A percentile compares a stretch with the other conserved stretches of the same genome.
Evolutionary conservation across 202 grass and related monocot species (phyloP).

Genomic region (Tripidium arundinaceum): DNA sequence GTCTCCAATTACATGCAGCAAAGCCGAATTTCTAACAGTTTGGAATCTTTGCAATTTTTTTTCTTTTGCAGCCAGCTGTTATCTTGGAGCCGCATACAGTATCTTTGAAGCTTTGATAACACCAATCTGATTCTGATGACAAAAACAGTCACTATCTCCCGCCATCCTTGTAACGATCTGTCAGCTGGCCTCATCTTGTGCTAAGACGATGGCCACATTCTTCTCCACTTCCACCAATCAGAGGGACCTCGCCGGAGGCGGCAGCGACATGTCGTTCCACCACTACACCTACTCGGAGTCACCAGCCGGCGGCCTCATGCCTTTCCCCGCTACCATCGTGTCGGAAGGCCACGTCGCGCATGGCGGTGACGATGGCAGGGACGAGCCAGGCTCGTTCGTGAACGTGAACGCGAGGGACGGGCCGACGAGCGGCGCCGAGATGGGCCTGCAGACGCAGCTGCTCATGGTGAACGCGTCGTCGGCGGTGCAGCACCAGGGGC

Average conservation of each 20-base stretch:
- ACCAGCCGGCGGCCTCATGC: constrained; percentile 50
- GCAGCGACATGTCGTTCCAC: constrained; percentile 52
- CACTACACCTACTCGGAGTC: constrained; percentile 57
- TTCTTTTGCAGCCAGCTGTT: constrained; percentile 20
- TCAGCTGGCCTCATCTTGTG: background rate
- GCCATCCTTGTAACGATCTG: constrained; percentile 19
- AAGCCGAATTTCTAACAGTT: background rate
- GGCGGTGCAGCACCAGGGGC: constrained; percentile 45
- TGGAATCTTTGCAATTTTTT: background rate
- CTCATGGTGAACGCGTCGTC: constrained; percentile 47
- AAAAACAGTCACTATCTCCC: background rate
- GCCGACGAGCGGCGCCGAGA: constrained; percentile 23
- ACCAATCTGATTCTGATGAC: constrained; percentile 28
- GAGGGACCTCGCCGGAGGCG: constrained; percentile 36
- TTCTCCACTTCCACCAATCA: constrained; percentile 61
- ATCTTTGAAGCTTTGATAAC: constrained; percentile 10
- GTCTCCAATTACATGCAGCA: background rate
- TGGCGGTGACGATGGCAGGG: constrained; percentile 38
- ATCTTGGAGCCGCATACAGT: constrained; percentile 13
- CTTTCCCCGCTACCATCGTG: constrained; percentile 53
- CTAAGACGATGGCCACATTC: constrained; percentile 78
- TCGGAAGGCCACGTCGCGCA: constrained; percentile 36
- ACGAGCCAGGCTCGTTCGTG: constrained; percentile 33
- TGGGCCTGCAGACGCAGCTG: constrained; percentile 62
- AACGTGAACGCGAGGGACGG: constrained; percentile 13